Evolutionary conservation across 495 filamentous ascomycete genomes (phyloP).

Genomic region (Hypoxylon crocopeplum): DNA sequence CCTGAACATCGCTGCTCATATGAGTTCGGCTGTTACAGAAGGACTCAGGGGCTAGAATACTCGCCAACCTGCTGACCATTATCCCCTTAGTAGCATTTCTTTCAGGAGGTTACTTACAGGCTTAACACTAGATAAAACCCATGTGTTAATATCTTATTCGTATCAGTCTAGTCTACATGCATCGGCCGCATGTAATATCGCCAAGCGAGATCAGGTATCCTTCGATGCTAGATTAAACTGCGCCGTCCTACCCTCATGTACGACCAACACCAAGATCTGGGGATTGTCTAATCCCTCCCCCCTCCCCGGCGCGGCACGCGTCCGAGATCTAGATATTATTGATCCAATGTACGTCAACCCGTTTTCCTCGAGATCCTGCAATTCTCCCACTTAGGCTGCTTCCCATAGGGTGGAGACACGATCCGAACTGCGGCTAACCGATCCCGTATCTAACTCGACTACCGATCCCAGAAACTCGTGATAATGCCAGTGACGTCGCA

Average conservation of each 20-base stretch:
- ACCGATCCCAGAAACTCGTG: not conserved
- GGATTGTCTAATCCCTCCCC: constrained; percentile 1
- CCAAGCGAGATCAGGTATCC: constrained; percentile 28
- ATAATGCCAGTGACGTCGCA: not conserved
- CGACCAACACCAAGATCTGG: constrained; percentile 26
- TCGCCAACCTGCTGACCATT: no score
- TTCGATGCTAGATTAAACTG: constrained; percentile 26
- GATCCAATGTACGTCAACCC: constrained; percentile 4
- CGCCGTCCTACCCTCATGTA: constrained; percentile 6
- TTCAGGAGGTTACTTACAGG: no score
- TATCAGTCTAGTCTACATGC: no score
- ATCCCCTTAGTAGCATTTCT: no score
- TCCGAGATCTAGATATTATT: constrained; percentile 19
- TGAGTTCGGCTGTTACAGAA: no score
- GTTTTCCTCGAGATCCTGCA: constrained; percentile 33
- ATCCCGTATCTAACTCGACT: constrained; percentile 1
- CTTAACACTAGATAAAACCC: no score
- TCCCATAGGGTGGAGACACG: constrained; percentile 27
- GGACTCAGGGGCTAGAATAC: no score
- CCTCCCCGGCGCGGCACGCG: not conserved
- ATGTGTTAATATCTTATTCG: no score
- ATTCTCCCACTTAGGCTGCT: constrained; percentile 9
- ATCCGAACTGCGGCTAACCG: constrained; percentile 32
- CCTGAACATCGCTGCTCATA: not conserved
- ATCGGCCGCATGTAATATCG: constrained; percentile 23